Base-by-base conservation (phyloP, 495 filamentous ascomycete genomes). In the Geoglossum glabrum region DNA sequence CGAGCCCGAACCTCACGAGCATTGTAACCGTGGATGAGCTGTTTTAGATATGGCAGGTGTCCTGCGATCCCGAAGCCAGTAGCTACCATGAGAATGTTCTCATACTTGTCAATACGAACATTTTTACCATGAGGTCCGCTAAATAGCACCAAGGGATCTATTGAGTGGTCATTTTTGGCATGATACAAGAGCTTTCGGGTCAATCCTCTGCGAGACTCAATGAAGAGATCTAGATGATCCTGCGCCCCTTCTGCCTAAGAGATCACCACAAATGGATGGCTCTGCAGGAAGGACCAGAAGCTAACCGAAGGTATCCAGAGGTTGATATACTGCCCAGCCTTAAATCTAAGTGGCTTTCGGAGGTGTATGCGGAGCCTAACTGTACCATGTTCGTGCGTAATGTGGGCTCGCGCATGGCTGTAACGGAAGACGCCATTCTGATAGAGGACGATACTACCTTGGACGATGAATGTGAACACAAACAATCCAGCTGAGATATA, bases 21-120 rank as follows among this genome's bases (percentile, higher is more conserved):
- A 33, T 70, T 66, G 49, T 66, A 70, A 5, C 65, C 59, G 56
- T 66, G 57, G 33, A 71, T 64, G 8, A 68, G 57, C 47, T 71
- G 60, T 61, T 65, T 64, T 1, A 70, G 57, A 38, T 70, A 68
- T n/a, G 62, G 65, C 21, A 71, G 62, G 13, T 33, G 47, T 19
- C 58, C 57, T 1, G 63, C 61, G 31, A 71, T 62, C 9, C 65
- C 60, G 49, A 62, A 66, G 19, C 61, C 57, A 57, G 34, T 67
- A 9, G 61, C 60, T 46, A 73, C 47, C 26, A 69, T 52, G 28
- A 73, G 49, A 9, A 68, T 40, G 25, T 10, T 71, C 61, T 67
- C 58, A 57, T 69, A 72, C 3, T 62, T 27, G 40, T 54, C 56
- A 11, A 69, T 50, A 21, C 60, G 34, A 36, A 63, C 59, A 55